Evolutionary conservation across 2,329 filamentous ascomycete species (phyloP).

Genomic region (Cryphonectria naterciae): DNA sequence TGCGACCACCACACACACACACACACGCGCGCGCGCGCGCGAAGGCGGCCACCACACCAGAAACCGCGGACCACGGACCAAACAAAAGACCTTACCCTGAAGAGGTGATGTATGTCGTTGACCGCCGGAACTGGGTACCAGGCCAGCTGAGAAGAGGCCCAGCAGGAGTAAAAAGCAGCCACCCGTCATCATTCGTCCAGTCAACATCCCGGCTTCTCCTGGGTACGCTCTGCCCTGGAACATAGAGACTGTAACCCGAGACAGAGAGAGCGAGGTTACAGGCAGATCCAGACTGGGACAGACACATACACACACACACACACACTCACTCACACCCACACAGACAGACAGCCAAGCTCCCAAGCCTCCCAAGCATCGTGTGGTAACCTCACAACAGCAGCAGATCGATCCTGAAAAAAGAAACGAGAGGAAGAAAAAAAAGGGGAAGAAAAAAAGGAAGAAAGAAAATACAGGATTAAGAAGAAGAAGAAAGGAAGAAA

Average conservation of each 20-base stretch:
- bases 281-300: not conserved
- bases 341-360: not conserved
- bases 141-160: slow-evolving; percentile 3
- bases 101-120: slow-evolving; percentile 10
- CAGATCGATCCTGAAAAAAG: not conserved
- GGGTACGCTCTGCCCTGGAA: slow-evolving; percentile 6
- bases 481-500: not conserved
- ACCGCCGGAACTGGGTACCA: slow-evolving; percentile 4
- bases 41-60: not conserved
- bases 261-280: not conserved
- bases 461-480: not conserved
- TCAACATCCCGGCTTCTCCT: slow-evolving; percentile 7
- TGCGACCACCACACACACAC: not conserved
- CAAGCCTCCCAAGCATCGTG: not conserved
- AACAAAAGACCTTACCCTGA: not conserved
- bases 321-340: not conserved
- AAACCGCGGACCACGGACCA: not conserved
- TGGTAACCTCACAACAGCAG: slow-evolving; percentile 7
- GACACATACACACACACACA: not conserved
- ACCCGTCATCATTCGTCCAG: slow-evolving; percentile 8
- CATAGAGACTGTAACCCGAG: slow-evolving; percentile 1
- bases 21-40: too few species aligned
- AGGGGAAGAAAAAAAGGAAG: not conserved
- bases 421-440: not conserved
- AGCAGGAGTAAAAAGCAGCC: slow-evolving; percentile 8